Percentiles rank a stretch among this genome's conserved stretches.
These are phyloP conservation scores for Cichorium intybus DNA, from an alignment of 140 eudicot species.

Conservation along the genomic window DNA sequence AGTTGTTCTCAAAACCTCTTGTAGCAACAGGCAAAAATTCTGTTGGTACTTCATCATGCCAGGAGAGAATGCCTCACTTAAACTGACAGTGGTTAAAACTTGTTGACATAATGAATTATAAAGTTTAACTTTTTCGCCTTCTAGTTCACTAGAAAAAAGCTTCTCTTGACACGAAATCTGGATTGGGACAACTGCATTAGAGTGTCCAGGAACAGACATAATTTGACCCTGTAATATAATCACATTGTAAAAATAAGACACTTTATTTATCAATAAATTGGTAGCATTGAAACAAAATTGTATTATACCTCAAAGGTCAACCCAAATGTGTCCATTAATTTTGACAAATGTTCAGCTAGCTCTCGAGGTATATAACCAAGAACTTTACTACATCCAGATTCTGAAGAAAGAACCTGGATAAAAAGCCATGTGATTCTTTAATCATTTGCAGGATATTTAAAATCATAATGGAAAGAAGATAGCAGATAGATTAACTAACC, in stretches of 20 bases:
- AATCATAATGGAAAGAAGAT: conserved; percentile 2
- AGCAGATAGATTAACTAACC: conserved; percentile 57
- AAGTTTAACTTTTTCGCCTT: conserved; percentile 31
- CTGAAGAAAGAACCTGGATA: conserved; percentile 72
- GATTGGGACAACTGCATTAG: conserved; percentile 61
- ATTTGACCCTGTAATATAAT: conserved; percentile 64
- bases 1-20: conserved; percentile 63
- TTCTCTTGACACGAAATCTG: conserved; percentile 46
- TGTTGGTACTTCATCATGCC: conserved; percentile 58
- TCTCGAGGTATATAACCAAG: conserved; percentile 88
- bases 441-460: background rate
- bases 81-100: conserved; percentile 34
- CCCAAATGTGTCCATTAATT: conserved; percentile 66
- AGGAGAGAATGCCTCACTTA: conserved; percentile 37
- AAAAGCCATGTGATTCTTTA: conserved; percentile 21
- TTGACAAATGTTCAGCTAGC: conserved; percentile 77
- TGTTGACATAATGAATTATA: conserved; percentile 56
- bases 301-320: conserved; percentile 65
- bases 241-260: background rate
- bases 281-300: background rate
- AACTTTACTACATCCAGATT: conserved; percentile 37
- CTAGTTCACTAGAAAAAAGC: conserved; percentile 28
- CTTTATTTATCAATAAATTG: background rate
- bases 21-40: conserved; percentile 59
- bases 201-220: conserved; percentile 51